Percentiles rank a stretch among this genome's conserved stretches.
Evolutionary conservation across 331 rosid genomes (phyloP).

Genomic region (Arachis monticola): DNA sequence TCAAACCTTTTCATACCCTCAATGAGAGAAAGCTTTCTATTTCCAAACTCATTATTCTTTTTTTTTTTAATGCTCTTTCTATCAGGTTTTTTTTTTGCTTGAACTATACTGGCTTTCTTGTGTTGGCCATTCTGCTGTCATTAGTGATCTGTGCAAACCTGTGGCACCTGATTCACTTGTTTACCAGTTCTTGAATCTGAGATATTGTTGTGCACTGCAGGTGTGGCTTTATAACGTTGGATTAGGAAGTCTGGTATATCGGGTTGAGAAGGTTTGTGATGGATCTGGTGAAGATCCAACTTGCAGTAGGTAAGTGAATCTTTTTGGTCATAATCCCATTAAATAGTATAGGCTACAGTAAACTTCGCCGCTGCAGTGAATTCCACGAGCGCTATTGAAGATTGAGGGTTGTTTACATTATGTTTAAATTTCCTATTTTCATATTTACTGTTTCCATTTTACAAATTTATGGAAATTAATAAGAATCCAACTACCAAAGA

Average conservation of each 20-base stretch:
- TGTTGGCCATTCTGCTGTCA: conserved; percentile 32
- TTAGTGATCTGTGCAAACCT: conserved; percentile 1
- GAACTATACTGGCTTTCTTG: conserved; percentile 4
- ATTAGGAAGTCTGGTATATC: conserved; percentile 71
- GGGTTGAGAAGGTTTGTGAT: conserved; percentile 81
- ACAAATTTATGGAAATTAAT: no score
- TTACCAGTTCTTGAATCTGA: conserved; percentile 30
- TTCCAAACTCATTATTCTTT: background rate
- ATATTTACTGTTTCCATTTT: no score
- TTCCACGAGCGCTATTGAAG: background rate
- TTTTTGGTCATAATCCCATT: conserved; percentile 14
- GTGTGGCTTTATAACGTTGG: conserved; percentile 86
- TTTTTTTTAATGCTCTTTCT: background rate
- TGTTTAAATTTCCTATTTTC: no score
- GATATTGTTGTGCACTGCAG: conserved; percentile 49
- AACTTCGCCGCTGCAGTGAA: background rate
- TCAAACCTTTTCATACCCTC: conserved; percentile 19
- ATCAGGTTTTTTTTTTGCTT: conserved; percentile 15
- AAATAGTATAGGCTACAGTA: conserved; percentile 10
- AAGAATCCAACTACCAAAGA: no score
- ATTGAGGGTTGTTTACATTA: no score
- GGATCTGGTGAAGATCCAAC: conserved; percentile 87
- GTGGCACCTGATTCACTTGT: conserved; percentile 27
- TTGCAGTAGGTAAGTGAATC: conserved; percentile 82
- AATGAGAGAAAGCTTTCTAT: conserved; percentile 13